Percentiles rank a stretch among this genome's conserved stretches.
These are phyloP conservation scores for Arthonia radiata DNA, from an alignment of 495 filamentous ascomycete species.

Conservation along the genomic window DNA sequence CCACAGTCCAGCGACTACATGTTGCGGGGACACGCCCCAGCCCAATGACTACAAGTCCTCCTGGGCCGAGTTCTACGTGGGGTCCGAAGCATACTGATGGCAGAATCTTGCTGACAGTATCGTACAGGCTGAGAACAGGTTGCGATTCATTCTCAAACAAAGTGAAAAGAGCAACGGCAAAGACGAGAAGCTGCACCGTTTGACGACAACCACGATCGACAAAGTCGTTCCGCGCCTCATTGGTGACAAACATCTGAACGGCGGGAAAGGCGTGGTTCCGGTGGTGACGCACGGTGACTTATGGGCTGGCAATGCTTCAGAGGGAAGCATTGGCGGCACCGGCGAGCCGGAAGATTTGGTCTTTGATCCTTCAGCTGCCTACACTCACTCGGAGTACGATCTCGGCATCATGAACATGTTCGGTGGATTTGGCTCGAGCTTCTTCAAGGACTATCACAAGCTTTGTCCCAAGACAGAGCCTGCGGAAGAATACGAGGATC, in stretches of 20 bases:
- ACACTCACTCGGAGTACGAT: slow-evolving; percentile 77
- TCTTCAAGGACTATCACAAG: slow-evolving; percentile 53
- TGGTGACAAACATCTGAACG: slow-evolving; percentile 35
- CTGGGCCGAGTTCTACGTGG: slow-evolving; percentile 77
- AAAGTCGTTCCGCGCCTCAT: slow-evolving; percentile 49
- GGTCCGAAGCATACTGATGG: too few relatives aligned
- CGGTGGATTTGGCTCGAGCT: slow-evolving; percentile 54
- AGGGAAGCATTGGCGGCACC: slow-evolving; percentile 33
- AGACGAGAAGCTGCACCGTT: slow-evolving; percentile 30
- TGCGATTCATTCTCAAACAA: slow-evolving; percentile 34
- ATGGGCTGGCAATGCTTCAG: slow-evolving; percentile 68
- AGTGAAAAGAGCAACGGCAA: slow-evolving; percentile 34
- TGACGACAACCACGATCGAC: slow-evolving; percentile 35
- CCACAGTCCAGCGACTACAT: slow-evolving; percentile 64
- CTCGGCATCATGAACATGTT: slow-evolving; percentile 91
- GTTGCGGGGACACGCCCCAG: slow-evolving; percentile 65
- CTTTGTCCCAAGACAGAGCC: slow-evolving; percentile 60
- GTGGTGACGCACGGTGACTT: slow-evolving; percentile 77
- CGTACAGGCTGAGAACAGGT: slow-evolving; percentile 40
- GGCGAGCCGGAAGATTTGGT: slow-evolving; percentile 48
- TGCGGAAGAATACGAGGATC: slow-evolving; percentile 59
- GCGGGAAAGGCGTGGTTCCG: slow-evolving; percentile 30
- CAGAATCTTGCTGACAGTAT: too few relatives aligned
- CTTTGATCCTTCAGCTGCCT: slow-evolving; percentile 57
- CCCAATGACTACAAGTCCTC: slow-evolving; percentile 39